Evolutionary conservation across 208 protist species (phyloP).

Genomic region (Leishmania martiniquensis): DNA sequence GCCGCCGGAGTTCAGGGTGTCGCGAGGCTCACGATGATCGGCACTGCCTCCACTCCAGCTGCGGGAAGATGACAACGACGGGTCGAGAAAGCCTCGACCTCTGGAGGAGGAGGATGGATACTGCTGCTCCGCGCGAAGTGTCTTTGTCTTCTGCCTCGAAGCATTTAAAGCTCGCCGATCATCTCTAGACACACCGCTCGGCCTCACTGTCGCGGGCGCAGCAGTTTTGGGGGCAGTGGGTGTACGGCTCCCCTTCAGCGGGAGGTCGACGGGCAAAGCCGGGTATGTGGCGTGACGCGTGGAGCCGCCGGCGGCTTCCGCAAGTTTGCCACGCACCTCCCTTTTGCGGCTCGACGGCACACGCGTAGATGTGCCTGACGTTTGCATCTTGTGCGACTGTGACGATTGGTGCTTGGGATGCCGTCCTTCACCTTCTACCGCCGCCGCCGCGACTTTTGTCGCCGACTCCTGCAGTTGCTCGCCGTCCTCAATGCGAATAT

Average conservation of each 20-base stretch:
- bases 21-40: too few species aligned
- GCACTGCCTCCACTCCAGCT: neutral
- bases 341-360: neutral
- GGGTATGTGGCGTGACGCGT: neutral
- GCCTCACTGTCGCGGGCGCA: neutral
- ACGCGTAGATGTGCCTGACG: neutral
- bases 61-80: neutral
- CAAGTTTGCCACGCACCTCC: neutral
- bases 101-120: neutral
- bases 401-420: neutral
- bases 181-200: neutral
- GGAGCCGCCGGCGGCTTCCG: neutral
- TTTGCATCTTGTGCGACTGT: neutral
- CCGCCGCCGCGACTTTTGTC: neutral
- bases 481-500: constrained; percentile 19
- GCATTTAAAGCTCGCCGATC: neutral
- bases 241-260: too few species aligned
- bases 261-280: neutral
- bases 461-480: neutral
- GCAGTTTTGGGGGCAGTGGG: neutral
- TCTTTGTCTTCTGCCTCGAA: neutral
- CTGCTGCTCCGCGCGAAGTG: neutral
- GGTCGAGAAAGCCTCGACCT: neutral
- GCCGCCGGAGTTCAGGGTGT: neutral
- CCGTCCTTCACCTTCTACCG: neutral